Conservation (phyloP, 2,329 filamentous ascomycete genomes). For the Aspergillus brasiliensis region DNA sequence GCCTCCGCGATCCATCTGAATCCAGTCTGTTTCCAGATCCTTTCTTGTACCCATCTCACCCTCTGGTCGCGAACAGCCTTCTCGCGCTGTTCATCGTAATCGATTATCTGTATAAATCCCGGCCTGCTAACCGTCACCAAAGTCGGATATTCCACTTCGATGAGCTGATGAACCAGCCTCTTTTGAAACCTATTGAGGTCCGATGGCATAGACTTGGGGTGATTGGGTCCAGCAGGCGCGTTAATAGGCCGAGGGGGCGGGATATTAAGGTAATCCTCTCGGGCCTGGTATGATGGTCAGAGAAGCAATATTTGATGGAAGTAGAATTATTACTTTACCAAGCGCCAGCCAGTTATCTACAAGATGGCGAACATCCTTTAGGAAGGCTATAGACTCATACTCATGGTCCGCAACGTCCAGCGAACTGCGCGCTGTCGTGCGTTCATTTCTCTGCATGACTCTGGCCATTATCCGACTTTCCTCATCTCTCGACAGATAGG, state of each 20-base stretch:
- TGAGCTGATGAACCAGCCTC: conserved; percentile 65
- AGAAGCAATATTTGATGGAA: not conserved
- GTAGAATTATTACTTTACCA: conserved; percentile 22
- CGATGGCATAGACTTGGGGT: conserved; percentile 24
- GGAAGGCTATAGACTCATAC: conserved; percentile 54
- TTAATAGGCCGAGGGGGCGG: conserved; percentile 30
- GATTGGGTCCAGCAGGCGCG: conserved; percentile 17
- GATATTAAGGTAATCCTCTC: conserved; percentile 49
- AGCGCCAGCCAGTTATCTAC: conserved; percentile 50
- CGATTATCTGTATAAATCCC: conserved; percentile 45
- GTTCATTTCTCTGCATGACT: conserved; percentile 45
- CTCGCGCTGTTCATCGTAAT: conserved; percentile 40
- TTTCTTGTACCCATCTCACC: conserved; percentile 28
- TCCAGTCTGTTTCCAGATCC: conserved; percentile 41
- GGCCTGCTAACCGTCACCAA: conserved; percentile 42
- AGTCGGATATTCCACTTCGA: conserved; percentile 60
- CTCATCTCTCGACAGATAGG: conserved; percentile 64
- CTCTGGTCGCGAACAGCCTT: conserved; percentile 32
- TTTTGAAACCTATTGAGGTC: conserved; percentile 62
- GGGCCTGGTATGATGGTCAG: conserved; percentile 21
- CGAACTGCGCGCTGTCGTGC: conserved; percentile 35
- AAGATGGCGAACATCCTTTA: conserved; percentile 48
- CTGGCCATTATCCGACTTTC: conserved; percentile 51
- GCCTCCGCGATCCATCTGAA: conserved; percentile 53
- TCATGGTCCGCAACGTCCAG: conserved; percentile 57